Conservation (phyloP, 1,139 yeast species). For the Spathaspora sp. region DNA sequence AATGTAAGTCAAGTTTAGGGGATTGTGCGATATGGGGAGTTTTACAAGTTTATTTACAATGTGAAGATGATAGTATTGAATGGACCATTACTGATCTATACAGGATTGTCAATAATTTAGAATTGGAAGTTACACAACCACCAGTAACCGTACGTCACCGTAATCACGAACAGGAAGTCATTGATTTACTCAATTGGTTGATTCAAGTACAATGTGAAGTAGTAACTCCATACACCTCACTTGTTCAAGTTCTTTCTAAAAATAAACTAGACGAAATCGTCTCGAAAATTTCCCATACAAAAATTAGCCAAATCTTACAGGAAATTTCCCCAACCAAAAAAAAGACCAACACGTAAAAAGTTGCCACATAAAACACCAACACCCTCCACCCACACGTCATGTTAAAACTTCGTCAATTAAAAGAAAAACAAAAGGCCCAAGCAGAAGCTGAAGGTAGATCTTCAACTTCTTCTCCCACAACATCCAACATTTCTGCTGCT, state of each 20-base stretch:
- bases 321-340: neutral
- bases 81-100: conserved; percentile 7
- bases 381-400: conserved; percentile 5
- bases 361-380: neutral
- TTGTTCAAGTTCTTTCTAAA: conserved; percentile 4
- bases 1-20: conserved; percentile 1
- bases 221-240: conserved; percentile 12
- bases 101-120: neutral
- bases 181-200: conserved; percentile 15
- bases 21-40: conserved; percentile 40
- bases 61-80: neutral
- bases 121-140: neutral
- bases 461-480: conserved; percentile 2
- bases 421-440: conserved; percentile 51
- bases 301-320: neutral
- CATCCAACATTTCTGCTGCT: conserved; percentile 44
- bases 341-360: neutral
- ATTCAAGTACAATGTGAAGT: conserved; percentile 13
- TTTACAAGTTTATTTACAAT: conserved; percentile 10
- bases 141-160: neutral
- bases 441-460: conserved; percentile 8
- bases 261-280: neutral
- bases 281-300: neutral
- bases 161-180: conserved; percentile 5
- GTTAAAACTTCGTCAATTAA: conserved; percentile 61